These are phyloP conservation scores for Chlorella sp. DNA, from an alignment of 139 green algal species.

Conservation along the genomic window DNA sequence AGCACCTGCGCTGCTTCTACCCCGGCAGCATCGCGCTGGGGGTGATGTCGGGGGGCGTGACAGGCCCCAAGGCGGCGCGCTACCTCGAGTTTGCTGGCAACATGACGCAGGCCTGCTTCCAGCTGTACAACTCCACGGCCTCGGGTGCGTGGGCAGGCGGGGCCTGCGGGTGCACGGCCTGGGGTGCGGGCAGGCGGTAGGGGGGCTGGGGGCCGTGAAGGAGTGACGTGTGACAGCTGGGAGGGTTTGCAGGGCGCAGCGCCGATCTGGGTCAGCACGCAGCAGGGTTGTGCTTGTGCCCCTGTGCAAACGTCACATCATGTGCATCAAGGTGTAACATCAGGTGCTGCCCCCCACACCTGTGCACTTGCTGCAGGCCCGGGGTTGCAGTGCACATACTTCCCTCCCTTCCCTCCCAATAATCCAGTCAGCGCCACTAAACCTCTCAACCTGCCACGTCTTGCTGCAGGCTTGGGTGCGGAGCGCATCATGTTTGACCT, in stretches of 20 bases:
- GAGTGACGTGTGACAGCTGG: too few relatives aligned
- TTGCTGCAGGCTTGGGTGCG: conserved; percentile 59
- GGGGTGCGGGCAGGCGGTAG: too few relatives aligned
- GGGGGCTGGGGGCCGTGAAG: too few relatives aligned
- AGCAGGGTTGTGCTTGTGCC: too few relatives aligned
- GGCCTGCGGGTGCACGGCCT: neutral
- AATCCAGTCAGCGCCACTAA: too few relatives aligned
- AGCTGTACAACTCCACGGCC: conserved; percentile 53
- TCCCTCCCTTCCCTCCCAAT: neutral
- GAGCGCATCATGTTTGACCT: conserved; percentile 61
- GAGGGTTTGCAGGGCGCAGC: too few relatives aligned
- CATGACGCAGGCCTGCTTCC: conserved; percentile 60
- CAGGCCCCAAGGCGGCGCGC: conserved; percentile 37
- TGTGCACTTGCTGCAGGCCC: too few relatives aligned
- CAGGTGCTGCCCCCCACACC: too few relatives aligned
- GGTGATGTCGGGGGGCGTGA: conserved; percentile 43
- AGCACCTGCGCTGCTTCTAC: conserved; percentile 77
- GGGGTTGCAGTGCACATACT: neutral
- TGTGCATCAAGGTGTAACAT: too few relatives aligned
- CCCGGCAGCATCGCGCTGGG: conserved; percentile 65
- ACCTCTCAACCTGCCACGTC: too few relatives aligned
- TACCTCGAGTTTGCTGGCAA: conserved; percentile 60
- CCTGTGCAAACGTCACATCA: too few relatives aligned
- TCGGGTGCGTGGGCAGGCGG: conserved; percentile 1
- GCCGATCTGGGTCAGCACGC: too few relatives aligned